These are phyloP conservation scores for Cladochytrium replicatum DNA, from an alignment of 192 early-diverging fungal genomes.

Conservation along the genomic window DNA sequence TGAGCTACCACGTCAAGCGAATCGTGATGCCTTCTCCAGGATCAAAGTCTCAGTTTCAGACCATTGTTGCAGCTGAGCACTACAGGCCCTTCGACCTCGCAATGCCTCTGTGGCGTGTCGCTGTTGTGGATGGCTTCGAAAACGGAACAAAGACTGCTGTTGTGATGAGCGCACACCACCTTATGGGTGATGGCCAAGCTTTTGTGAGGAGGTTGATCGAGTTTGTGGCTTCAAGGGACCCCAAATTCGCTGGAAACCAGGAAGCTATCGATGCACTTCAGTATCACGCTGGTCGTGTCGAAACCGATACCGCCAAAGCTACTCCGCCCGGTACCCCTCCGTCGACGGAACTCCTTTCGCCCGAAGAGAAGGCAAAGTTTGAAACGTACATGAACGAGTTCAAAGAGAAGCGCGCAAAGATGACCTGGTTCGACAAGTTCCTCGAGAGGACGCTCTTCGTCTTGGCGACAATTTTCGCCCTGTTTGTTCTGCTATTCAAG, in stretches of 20 bases:
- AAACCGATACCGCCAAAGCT: background rate
- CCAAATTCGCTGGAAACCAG: too few species aligned
- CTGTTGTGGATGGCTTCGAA: constrained; percentile 11
- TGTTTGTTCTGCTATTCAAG: background rate
- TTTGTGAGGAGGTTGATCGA: constrained; percentile 20
- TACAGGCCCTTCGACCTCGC: background rate
- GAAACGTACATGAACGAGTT: too few species aligned
- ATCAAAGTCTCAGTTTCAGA: background rate
- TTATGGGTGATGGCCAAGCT: constrained; percentile 27
- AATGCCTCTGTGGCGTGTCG: constrained; percentile 16
- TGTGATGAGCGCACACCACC: too few species aligned
- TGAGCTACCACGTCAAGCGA: constrained; percentile 17
- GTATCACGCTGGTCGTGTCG: constrained; percentile 18
- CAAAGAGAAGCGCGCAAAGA: too few species aligned
- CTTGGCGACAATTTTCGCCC: constrained; percentile 1
- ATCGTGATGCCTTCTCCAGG: constrained; percentile 10
- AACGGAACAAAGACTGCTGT: too few species aligned
- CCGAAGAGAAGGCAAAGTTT: too few species aligned
- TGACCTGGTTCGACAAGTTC: background rate
- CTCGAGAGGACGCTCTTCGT: constrained; percentile 2
- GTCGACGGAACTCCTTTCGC: background rate
- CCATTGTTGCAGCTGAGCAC: background rate
- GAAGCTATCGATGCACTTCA: constrained; percentile 5
- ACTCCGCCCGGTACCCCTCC: background rate
- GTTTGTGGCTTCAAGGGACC: constrained; percentile 11